Percentiles rank a stretch among this genome's conserved stretches.
phyloP scores from a whole-genome alignment of 257 asterid genomes.

The Mentha longifolia region DNA sequence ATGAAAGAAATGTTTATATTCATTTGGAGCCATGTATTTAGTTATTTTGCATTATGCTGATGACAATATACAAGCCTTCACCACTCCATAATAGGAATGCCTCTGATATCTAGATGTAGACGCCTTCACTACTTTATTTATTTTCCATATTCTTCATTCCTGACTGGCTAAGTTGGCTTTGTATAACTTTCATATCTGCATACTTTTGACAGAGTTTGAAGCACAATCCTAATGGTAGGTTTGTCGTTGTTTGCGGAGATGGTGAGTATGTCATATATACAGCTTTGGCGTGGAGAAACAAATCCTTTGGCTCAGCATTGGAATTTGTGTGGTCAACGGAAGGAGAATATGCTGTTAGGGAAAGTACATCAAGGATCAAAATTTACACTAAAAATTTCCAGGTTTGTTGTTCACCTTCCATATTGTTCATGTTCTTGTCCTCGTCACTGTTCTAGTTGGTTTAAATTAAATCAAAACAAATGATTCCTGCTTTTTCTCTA shows the following conservation, averaged over 20 bases:
- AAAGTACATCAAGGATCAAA: constrained; percentile 92
- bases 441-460: background rate
- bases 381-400: constrained; percentile 75
- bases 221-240: constrained; percentile 98
- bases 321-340: constrained; percentile 98
- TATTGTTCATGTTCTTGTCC: constrained; percentile 5
- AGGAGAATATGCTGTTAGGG: constrained; percentile 98
- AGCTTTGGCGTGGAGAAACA: constrained; percentile 98
- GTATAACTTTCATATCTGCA: constrained; percentile 21
- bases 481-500: constrained; percentile 12
- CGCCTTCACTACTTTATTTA: constrained; percentile 19
- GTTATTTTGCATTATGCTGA: constrained; percentile 1
- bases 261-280: constrained; percentile 96
- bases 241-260: constrained; percentile 97
- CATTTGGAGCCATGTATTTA: constrained; percentile 16
- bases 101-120: background rate
- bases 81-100: background rate
- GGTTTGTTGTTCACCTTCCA: constrained; percentile 50
- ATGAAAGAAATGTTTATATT: background rate
- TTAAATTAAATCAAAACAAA: background rate
- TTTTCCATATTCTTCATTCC: background rate
- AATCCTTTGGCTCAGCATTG: constrained; percentile 94
- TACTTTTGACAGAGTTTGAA: constrained; percentile 71
- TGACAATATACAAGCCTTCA: background rate
- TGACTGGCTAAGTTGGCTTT: constrained; percentile 19